Evolutionary conservation across 1,284 basidiomycete species (phyloP), one percentile per base, ranked within the genome.

Genomic region (Trichosporon asahii): DNA sequence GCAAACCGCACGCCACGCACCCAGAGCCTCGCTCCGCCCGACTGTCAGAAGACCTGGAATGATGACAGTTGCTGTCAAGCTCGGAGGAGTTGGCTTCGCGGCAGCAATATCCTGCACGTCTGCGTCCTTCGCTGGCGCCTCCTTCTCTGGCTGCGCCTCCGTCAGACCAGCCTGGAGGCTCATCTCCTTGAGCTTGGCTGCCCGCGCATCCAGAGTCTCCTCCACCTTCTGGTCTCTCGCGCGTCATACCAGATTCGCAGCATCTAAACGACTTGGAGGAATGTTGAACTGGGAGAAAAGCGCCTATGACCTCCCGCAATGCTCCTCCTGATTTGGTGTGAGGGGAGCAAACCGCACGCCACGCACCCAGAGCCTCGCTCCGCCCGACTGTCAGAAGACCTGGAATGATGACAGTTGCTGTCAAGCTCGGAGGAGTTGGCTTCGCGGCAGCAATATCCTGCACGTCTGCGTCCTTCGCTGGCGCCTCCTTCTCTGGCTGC

Each of bases 1-100:
- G 57, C 80, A 82, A 9, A 80, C 73, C 2, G 81, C 70, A 18
- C 80, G 75, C 82, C 84, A 86, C 0, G 84, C 80, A 1, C 80
- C 75, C 46, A 85, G 75, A 1, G 81, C 84, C 76, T 86, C 86
- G 23, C 80, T 80, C 12, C 75, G 74, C 2, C 80, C 82, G 5
- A 85, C 82, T 15, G 84, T 79, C 18, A 85, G 75, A 8, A 86
- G 81, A 11, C 86, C 86, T 0, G 86, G 85, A 0, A 85, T 83
- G 69, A 85, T 78, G 69, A 87, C 85, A 40, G 85, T 81, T 1
- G 82, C 83, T 75, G 82, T 80, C 18, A 85, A 72, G 69, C 80
- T 82, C 0, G 84, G 84, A 3, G 23, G 35, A 5, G 64, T 68
- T 7, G 7, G 79, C 70, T 66, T 81, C 76, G 57, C 57, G 18